Evolutionary conservation across 225 moss, liverwort and hornwort genomes (phyloP), one percentile per base, ranked within the genome.

Genomic region (Ulota crispa): DNA sequence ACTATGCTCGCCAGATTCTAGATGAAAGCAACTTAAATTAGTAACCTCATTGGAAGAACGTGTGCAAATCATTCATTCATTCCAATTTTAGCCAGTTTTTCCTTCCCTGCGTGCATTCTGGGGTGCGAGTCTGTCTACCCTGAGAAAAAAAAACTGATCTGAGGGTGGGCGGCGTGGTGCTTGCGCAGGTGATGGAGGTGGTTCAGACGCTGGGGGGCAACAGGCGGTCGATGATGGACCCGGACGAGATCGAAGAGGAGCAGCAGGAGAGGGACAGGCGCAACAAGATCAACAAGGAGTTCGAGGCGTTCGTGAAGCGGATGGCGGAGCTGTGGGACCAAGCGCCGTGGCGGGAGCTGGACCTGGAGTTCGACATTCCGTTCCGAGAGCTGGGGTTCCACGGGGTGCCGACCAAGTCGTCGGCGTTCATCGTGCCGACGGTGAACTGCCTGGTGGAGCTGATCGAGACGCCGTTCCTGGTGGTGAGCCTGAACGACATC

Each of bases 241-340:
- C 99, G 52, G 99, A 99, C 70, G 99, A 99, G 78, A 94, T 99
- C 72, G 96, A 99, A 87, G 99, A 99, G 70, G 99, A 99, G 69
- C 99, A 99, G 83, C 95, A 96, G 83, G 99, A 99, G 84, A 89
- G 99, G 80, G 94, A 99, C 57, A 89, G 99, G 87, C 90, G 99
- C 31, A 99, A 99, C 88, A 99, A 94, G 84, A 99, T 99, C 70
- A 99, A 99, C 85, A 96, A 96, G 78, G 99, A 99, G 90, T 99
- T 93, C 64, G 95, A 99, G 37, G 92, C 86, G 41, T 99, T 96
- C 66, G 99, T 99, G 79, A 99, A 93, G 91, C 91, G 95, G 76
- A 91, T 99, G 86, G 91, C 94, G 1, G 99, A 99, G 92, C 91
- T 91, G 30, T 99, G 99, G 99, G 99, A 99, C 73, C 94, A 94